Conservation (phyloP, 2,329 filamentous ascomycete genomes). For the Colletotrichum sp. region DNA sequence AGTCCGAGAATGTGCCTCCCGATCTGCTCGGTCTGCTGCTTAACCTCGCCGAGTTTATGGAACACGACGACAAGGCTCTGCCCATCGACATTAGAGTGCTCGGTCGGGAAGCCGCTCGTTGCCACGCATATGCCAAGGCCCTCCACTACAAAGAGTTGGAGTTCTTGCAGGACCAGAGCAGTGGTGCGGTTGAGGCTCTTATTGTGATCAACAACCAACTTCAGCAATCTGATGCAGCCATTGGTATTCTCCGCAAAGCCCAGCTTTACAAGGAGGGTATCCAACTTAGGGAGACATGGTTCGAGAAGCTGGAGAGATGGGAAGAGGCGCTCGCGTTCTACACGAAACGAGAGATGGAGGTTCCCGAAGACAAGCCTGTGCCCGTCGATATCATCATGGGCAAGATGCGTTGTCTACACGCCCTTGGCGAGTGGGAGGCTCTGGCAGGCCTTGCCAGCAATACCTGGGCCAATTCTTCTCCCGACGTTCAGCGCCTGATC, state of each 20-base stretch:
- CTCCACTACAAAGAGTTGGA: conserved; percentile 99
- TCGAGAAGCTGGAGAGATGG: conserved; percentile 97
- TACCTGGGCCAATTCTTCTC: conserved; percentile 89
- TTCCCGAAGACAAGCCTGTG: conserved; percentile 57
- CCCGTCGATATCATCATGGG: conserved; percentile 98
- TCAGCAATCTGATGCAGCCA: conserved; percentile 97
- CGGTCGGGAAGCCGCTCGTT: conserved; percentile 93
- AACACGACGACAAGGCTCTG: conserved; percentile 97
- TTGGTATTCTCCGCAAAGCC: conserved; percentile 95
- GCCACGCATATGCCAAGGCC: conserved; percentile 97
- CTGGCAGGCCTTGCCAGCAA: conserved; percentile 87
- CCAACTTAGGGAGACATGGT: conserved; percentile 97
- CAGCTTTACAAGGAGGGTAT: conserved; percentile 94
- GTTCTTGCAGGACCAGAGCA: conserved; percentile 96
- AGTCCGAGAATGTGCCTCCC: conserved; percentile 92
- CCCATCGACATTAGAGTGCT: conserved; percentile 96
- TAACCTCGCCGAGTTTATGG: conserved; percentile 99
- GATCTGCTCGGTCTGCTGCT: conserved; percentile 93
- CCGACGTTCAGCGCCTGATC: conserved; percentile 88
- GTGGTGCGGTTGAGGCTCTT: conserved; percentile 91
- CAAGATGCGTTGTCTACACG: conserved; percentile 98
- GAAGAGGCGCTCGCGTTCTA: conserved; percentile 95
- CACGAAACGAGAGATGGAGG: conserved; percentile 79
- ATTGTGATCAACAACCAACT: conserved; percentile 99
- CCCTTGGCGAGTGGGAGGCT: conserved; percentile 95